Evolutionary conservation across 75 land plant genomes (phyloP).

Genomic region (Cunninghamia lanceolata): DNA sequence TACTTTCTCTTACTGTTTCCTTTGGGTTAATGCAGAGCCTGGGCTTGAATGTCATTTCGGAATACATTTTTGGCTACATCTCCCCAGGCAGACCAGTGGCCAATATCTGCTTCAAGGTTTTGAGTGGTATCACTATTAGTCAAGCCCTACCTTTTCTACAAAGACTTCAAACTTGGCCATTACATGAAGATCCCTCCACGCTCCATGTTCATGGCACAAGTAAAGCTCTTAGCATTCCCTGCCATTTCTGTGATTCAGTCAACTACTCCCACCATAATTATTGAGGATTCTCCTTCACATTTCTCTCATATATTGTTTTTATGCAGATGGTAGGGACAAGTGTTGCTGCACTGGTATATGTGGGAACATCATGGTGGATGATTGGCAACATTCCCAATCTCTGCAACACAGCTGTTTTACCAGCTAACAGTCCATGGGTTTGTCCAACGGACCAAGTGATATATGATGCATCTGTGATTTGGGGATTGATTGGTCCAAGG

Average conservation of each 20-base stretch:
- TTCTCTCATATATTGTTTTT: background rate
- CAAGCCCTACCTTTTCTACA: conserved; percentile 32
- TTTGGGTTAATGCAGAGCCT: conserved; percentile 47
- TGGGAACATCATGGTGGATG: conserved; percentile 26
- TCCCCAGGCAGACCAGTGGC: conserved; percentile 31
- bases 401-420: conserved; percentile 16
- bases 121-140: conserved; percentile 21
- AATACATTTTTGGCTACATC: conserved; percentile 38
- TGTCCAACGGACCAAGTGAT: conserved; percentile 32
- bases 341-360: conserved; percentile 24
- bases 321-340: conserved; percentile 28
- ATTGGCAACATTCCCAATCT: conserved; percentile 16
- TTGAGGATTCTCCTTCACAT: background rate
- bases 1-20: background rate
- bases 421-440: conserved; percentile 31
- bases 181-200: conserved; percentile 59
- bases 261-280: background rate
- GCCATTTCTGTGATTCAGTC: background rate
- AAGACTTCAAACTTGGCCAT: conserved; percentile 49
- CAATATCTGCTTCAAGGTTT: conserved; percentile 35
- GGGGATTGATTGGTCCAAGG: conserved; percentile 37
- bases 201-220: conserved; percentile 40
- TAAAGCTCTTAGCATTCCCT: background rate
- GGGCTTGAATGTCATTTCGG: conserved; percentile 57
- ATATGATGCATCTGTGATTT: conserved; percentile 38